Evolutionary conservation across 139 green algal species (phyloP), one percentile per base, ranked within the genome.

Genomic region (Raphidocelis subcapitata): DNA sequence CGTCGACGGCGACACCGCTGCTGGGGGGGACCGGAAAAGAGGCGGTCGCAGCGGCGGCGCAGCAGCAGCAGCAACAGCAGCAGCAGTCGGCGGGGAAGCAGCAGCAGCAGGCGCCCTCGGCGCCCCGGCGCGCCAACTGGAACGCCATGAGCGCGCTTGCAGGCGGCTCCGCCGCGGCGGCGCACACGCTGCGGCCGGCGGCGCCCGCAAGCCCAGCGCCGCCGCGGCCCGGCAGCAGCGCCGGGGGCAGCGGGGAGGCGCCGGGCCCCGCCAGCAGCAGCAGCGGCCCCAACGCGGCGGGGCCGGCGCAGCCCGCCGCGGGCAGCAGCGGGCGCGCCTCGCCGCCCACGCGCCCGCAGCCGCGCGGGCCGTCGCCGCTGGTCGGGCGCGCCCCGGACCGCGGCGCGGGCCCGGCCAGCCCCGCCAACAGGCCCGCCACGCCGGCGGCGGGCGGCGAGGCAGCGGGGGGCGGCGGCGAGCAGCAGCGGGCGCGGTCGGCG

Each of bases 101-200:
- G 55, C 36, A 29, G 23, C 18, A 23, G 52, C 3, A 66, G 61
- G 60, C 49, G 55, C 23, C 67, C 15, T 46, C 47, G 5, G 54
- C 67, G 20, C 65, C 62, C 57, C 49, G 66, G 67, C 62, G 47
- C 21, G 15, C 60, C 35, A 60, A 62, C 24, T 82, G 88, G 86
- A 82, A 61, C 20, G 82, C 85, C 15, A 83, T 93, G 81, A 90
- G 82, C 3, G 85, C 87, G 5, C 69, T 93, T 47, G 88, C 88
- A 63, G 88, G 87, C 3, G 87, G 86, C 10, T 73, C 83, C 14
- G 65, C 76, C 32, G 64, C 36, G 18, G 57, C 76, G n/a, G 70
- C 70, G n/a, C n/a, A n/a, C n/a, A n/a, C n/a, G 16, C 54, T 74
- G n/a, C 46, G 63, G 24, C 57, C 57, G 62, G 26, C 10, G 51